Base-by-base conservation (phyloP, 495 filamentous ascomycete species). In the Penicillium flavigenum region DNA sequence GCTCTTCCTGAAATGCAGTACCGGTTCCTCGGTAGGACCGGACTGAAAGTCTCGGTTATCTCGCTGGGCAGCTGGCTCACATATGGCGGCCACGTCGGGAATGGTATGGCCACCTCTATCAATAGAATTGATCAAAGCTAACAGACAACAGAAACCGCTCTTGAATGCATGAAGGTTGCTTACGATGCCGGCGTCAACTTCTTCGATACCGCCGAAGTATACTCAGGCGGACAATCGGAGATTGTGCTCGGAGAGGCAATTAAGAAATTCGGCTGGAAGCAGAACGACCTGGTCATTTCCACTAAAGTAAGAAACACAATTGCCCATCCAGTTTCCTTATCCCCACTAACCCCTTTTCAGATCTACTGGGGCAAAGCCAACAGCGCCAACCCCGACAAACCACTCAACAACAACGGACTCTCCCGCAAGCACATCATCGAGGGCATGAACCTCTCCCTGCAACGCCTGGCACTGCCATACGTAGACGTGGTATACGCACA, bases 401-500 rank as follows among this genome's bases (percentile, higher is more conserved):
- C 81, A 19, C 79, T 87, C 47, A 91, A 92, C 72, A 92, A 91
- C 63, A 74, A 79, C 57, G 91, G 91, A 4, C 81, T 96, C 17
- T 88, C 84, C 32, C 81, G 89, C 55, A 96, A 96, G 72, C 91
- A 96, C 75, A 79, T 93, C 41, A 72, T 92, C 60, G 89, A 93
- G 76, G 87, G 86, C 22, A 75, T 79, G 27, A 79, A 83, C 51
- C 79, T 79, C 5, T 85, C 84, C 0, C 78, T 96, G 14, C 67
- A 82, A 54, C 83, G 91, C 4, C 76, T 96, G 12, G 81, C 86
- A 34, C 82, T 92, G 5, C 81, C 85, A 22, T 81, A 81, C 56
- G 79, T 96, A 54, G 91, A 95, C 63, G 72, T 95, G 26, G 80
- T 95, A 59, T 93, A 90, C 67, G 90, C 90, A 5, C 91, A 96